Evolutionary conservation across 371 early-diverging fungal genomes (phyloP).

Genomic region (Amoeboaphelidium protococcarum): DNA sequence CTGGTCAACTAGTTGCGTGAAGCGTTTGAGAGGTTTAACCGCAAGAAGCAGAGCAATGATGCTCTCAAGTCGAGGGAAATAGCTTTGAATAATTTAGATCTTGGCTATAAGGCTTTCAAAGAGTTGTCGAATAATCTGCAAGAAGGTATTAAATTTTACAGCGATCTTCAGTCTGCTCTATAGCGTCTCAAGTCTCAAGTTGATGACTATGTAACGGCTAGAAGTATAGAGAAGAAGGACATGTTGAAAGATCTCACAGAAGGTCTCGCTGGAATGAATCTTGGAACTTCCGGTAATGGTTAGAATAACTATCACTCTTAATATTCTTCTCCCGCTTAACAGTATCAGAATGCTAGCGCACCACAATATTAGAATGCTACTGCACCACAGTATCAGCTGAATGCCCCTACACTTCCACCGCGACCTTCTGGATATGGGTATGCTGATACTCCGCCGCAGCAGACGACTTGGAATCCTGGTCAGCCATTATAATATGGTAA

Average conservation of each 20-base stretch:
- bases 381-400: too few relatives aligned
- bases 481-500: too few relatives aligned
- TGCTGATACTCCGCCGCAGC: too few relatives aligned
- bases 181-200: not conserved
- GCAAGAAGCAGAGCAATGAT: not conserved
- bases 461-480: too few relatives aligned
- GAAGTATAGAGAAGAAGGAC: not conserved
- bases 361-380: too few relatives aligned
- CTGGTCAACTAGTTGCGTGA: not conserved
- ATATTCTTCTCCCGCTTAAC: too few relatives aligned
- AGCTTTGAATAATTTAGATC: not conserved
- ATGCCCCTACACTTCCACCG: too few relatives aligned
- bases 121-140: not conserved
- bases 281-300: too few relatives aligned
- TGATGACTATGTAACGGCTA: not conserved
- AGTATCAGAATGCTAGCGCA: too few relatives aligned
- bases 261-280: too few relatives aligned
- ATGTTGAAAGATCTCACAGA: not conserved
- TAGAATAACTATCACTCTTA: too few relatives aligned
- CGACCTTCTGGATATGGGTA: too few relatives aligned
- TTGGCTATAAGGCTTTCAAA: not conserved
- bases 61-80: not conserved
- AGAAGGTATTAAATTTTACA: not conserved
- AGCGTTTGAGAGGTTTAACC: not conserved
- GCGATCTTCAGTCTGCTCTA: not conserved